Evolutionary conservation across 1,284 basidiomycete genomes (phyloP).

Genomic region (Pholiota adiposa): DNA sequence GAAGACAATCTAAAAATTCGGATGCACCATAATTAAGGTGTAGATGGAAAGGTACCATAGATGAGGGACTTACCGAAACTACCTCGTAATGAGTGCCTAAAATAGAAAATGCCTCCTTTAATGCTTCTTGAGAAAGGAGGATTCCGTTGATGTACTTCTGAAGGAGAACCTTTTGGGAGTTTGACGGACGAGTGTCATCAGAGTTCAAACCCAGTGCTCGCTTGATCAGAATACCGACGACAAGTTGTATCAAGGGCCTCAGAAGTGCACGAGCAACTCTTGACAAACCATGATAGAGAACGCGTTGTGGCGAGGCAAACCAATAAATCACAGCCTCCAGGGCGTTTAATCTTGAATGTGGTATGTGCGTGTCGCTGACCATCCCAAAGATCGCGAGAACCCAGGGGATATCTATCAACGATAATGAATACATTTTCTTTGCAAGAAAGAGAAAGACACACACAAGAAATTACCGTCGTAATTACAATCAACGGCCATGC

Average conservation of each 20-base stretch:
- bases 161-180: constrained; percentile 37
- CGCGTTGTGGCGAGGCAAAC: constrained; percentile 44
- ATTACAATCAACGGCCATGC: constrained; percentile 41
- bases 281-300: constrained; percentile 43
- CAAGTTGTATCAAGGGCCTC: constrained; percentile 42
- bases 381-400: constrained; percentile 42
- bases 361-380: constrained; percentile 35
- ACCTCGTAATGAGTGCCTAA: constrained; percentile 48
- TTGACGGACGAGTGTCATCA: constrained; percentile 28
- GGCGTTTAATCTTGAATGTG: constrained; percentile 29
- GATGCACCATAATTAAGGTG: background rate
- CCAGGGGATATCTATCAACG: constrained; percentile 44
- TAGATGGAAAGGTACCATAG: background rate
- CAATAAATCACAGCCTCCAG: constrained; percentile 46
- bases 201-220: constrained; percentile 44
- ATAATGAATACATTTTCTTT: background rate
- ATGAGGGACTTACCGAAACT: constrained; percentile 36
- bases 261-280: constrained; percentile 41
- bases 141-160: constrained; percentile 43
- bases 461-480: constrained; percentile 37
- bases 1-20: constrained; percentile 36
- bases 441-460: constrained; percentile 11
- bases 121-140: constrained; percentile 38
- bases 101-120: constrained; percentile 43
- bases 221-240: constrained; percentile 44